phyloP scores from a whole-genome alignment of 441 rosid genomes.

The Erodium moschatum region DNA sequence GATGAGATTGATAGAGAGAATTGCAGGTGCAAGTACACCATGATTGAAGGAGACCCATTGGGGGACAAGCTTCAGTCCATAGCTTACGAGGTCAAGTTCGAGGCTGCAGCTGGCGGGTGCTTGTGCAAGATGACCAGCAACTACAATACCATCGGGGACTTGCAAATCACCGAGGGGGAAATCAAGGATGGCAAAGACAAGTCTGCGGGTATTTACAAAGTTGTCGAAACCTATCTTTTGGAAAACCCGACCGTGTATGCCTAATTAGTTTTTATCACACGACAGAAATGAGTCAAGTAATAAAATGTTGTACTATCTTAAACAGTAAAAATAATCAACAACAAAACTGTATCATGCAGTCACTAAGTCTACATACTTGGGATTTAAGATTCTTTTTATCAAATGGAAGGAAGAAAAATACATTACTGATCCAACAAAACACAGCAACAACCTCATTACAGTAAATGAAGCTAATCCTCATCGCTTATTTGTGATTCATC shows the following conservation, averaged over 20 bases:
- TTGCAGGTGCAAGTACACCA: slow-evolving; percentile 26
- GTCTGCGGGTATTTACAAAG: slow-evolving; percentile 25
- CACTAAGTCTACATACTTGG: too few relatives aligned
- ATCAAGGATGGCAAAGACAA: slow-evolving; percentile 25
- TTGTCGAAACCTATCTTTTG: slow-evolving; percentile 32
- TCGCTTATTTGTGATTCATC: slow-evolving; percentile 13
- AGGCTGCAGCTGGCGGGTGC: slow-evolving; percentile 23
- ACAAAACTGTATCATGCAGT: too few relatives aligned
- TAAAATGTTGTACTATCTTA: too few relatives aligned
- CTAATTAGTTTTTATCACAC: too few relatives aligned
- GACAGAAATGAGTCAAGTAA: too few relatives aligned
- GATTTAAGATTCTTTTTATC: background rate
- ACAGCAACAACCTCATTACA: background rate
- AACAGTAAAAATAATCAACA: too few relatives aligned
- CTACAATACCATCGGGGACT: slow-evolving; percentile 21
- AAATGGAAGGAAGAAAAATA: background rate
- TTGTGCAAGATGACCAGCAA: slow-evolving; percentile 27
- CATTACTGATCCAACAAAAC: background rate
- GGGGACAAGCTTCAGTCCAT: slow-evolving; percentile 29
- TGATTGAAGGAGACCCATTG: slow-evolving; percentile 29
- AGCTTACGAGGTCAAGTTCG: slow-evolving; percentile 31
- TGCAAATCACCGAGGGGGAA: slow-evolving; percentile 23
- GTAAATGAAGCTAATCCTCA: slow-evolving; percentile 1
- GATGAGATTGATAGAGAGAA: slow-evolving; percentile 27
- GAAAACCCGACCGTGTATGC: slow-evolving; percentile 29